phyloP scores from a whole-genome alignment of 2,329 filamentous ascomycete genomes.

The Fusarium coicis region DNA sequence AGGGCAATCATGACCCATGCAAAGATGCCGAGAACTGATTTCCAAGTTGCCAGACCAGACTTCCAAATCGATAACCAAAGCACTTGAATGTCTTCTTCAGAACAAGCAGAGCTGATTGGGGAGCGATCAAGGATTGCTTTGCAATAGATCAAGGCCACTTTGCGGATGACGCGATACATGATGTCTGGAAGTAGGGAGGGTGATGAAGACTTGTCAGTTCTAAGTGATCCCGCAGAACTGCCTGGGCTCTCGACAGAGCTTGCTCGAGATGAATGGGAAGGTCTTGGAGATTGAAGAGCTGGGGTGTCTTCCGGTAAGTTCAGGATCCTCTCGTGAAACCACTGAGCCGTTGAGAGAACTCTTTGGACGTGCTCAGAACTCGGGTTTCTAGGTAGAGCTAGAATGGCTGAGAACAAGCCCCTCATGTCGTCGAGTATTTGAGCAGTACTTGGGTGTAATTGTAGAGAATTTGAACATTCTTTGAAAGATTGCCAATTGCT shows the following conservation, averaged over 20 bases:
- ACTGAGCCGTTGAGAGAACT: conserved; percentile 52
- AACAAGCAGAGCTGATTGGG: conserved; percentile 56
- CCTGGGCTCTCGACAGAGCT: conserved; percentile 23
- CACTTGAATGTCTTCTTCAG: conserved; percentile 51
- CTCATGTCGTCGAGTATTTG: conserved; percentile 64
- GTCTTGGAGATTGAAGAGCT: conserved; percentile 17
- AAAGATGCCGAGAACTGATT: conserved; percentile 59
- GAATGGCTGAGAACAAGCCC: conserved; percentile 56
- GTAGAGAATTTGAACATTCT: conserved; percentile 53
- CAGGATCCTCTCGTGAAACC: conserved; percentile 54
- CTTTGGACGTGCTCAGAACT: conserved; percentile 52
- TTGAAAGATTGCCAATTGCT: conserved; percentile 55
- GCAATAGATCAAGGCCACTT: conserved; percentile 60
- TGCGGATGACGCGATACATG: conserved; percentile 60
- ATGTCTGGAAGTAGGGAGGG: conserved; percentile 50
- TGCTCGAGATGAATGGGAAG: conserved; percentile 16
- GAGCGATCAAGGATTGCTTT: conserved; percentile 56
- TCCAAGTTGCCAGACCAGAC: conserved; percentile 59
- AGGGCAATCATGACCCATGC: conserved; percentile 60
- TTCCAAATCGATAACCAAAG: conserved; percentile 62
- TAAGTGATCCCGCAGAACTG: conserved; percentile 24
- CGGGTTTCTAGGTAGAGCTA: conserved; percentile 52
- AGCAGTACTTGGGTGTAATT: conserved; percentile 59
- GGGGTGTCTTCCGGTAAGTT: conserved; percentile 46
- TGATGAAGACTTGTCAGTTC: conserved; percentile 28